Conservation (phyloP, 148 eudicot genomes). For the Tetragonia tetragonoides region DNA sequence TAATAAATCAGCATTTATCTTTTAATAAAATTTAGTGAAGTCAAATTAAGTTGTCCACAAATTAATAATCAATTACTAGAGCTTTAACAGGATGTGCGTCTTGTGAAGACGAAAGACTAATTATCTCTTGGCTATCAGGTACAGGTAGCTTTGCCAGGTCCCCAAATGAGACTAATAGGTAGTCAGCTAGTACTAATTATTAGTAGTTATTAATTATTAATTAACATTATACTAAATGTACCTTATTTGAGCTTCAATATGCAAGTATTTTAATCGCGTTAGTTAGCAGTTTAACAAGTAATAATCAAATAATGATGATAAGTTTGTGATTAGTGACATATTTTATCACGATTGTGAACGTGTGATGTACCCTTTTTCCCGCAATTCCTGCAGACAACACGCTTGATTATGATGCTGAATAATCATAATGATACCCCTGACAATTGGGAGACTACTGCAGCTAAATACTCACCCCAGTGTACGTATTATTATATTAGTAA, state of each 20-base stretch:
- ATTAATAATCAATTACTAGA: too few relatives aligned
- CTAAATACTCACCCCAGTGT: background rate
- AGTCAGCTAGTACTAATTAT: too few relatives aligned
- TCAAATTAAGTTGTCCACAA: too few relatives aligned
- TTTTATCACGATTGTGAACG: slow-evolving; percentile 21
- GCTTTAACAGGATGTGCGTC: too few relatives aligned
- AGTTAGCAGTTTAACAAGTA: background rate
- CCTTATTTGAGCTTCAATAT: background rate
- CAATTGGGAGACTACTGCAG: background rate
- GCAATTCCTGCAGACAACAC: slow-evolving; percentile 27
- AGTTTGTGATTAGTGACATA: background rate
- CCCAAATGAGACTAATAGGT: background rate
- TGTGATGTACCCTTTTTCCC: slow-evolving; percentile 24
- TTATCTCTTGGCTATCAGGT: background rate
- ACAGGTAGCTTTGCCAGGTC: background rate
- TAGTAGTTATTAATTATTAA: too few relatives aligned
- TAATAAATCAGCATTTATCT: too few relatives aligned
- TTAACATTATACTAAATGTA: background rate
- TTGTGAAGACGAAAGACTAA: too few relatives aligned
- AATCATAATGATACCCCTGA: slow-evolving; percentile 3
- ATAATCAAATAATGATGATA: background rate
- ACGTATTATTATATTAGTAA: background rate
- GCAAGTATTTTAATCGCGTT: background rate
- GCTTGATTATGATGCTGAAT: slow-evolving; percentile 22
- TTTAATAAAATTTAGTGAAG: too few relatives aligned